These are phyloP conservation scores for Zygotorulaspora chibaensis DNA, from an alignment of 805 yeast species.

Conservation along the genomic window DNA sequence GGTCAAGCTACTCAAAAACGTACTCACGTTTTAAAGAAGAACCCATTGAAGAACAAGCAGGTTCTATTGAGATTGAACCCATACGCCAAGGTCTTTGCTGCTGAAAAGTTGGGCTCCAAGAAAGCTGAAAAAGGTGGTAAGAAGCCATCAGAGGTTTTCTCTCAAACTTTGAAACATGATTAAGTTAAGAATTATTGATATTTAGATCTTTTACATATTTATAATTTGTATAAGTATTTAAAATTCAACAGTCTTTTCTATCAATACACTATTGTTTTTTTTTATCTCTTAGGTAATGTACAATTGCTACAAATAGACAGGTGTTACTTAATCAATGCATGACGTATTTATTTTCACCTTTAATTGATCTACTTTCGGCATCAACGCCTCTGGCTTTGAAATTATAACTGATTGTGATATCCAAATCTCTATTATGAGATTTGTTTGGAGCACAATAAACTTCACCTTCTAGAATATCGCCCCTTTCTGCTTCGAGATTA, in stretches of 20 bases:
- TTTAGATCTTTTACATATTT: constrained; percentile 2
- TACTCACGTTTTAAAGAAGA: constrained; percentile 94
- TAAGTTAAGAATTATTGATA: constrained; percentile 28
- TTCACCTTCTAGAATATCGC: constrained; percentile 69
- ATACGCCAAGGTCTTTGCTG: constrained; percentile 95
- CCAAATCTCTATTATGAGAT: constrained; percentile 83
- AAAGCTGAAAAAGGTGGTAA: constrained; percentile 63
- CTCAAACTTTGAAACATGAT: constrained; percentile 61
- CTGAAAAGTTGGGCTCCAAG: constrained; percentile 82
- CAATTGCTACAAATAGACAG: constrained; percentile 3
- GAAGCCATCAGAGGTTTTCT: constrained; percentile 71
- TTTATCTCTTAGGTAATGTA: not conserved
- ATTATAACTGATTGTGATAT: constrained; percentile 62
- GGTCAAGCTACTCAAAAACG: constrained; percentile 93
- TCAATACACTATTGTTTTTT: not conserved
- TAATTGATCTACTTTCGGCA: constrained; percentile 48
- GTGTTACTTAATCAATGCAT: constrained; percentile 49
- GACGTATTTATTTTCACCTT: constrained; percentile 61
- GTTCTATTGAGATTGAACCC: constrained; percentile 98
- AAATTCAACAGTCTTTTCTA: not conserved
- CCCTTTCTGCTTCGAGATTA: constrained; percentile 69
- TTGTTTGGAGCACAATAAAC: constrained; percentile 73
- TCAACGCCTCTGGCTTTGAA: constrained; percentile 42
- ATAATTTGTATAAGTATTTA: not conserved
- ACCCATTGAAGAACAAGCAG: constrained; percentile 99